Percentiles rank a stretch among this genome's conserved stretches.
These are phyloP conservation scores for Phytopythium litorale DNA, from an alignment of 352 stramenopile species.

Conservation along the genomic window DNA sequence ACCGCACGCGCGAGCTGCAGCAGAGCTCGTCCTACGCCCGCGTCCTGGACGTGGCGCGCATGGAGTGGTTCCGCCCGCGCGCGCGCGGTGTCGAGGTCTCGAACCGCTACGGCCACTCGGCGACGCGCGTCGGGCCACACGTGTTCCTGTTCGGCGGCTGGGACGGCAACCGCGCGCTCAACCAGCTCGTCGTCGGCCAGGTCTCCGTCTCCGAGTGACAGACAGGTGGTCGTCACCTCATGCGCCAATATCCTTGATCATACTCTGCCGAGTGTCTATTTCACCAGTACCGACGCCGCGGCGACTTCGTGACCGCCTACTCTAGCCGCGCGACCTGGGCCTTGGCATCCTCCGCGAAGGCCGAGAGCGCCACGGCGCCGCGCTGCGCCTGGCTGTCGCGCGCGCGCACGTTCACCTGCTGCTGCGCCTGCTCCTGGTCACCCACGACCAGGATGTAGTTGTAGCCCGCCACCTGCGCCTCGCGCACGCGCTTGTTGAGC, in stretches of 20 bases:
- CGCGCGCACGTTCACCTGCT: constrained; percentile 73
- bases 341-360: constrained; percentile 57
- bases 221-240: not conserved
- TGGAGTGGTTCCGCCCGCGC: constrained; percentile 56
- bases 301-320: constrained; percentile 16
- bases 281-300: constrained; percentile 1
- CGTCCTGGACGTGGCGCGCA: constrained; percentile 51
- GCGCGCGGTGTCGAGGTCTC: constrained; percentile 35
- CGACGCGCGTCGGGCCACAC: constrained; percentile 55
- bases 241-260: constrained; percentile 15
- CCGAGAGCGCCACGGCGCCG: constrained; percentile 45
- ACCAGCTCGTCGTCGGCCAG: constrained; percentile 69
- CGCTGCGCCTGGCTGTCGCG: constrained; percentile 76
- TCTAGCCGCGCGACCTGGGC: constrained; percentile 56
- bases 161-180: constrained; percentile 77
- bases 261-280: constrained; percentile 19
- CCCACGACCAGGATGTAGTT: constrained; percentile 87
- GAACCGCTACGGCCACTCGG: constrained; percentile 75
- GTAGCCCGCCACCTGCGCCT: constrained; percentile 75
- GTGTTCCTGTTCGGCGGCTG: constrained; percentile 79
- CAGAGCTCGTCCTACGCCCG: constrained; percentile 48
- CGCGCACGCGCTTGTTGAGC: constrained; percentile 81
- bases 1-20: constrained; percentile 30
- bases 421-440: constrained; percentile 51
- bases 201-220: constrained; percentile 17